phyloP scores from a whole-genome alignment of 1,284 basidiomycete species.

The Sphagnurus paluster region DNA sequence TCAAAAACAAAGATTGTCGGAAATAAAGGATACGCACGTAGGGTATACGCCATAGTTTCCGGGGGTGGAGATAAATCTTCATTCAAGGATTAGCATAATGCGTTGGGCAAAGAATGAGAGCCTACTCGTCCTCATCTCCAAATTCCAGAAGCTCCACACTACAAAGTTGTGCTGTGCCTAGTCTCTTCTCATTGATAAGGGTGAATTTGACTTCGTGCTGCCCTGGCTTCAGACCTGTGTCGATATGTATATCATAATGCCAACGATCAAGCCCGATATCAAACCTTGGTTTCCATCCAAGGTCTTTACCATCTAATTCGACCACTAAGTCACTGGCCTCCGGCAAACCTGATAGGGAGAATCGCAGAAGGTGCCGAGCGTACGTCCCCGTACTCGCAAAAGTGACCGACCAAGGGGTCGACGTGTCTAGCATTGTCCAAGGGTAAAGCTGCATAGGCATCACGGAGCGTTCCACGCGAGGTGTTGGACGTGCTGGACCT shows the following conservation, averaged over 20 bases:
- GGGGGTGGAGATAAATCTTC: conserved; percentile 60
- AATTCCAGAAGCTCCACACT: conserved; percentile 79
- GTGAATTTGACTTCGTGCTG: conserved; percentile 58
- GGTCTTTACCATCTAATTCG: conserved; percentile 58
- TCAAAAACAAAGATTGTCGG: background rate
- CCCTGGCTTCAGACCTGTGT: conserved; percentile 43
- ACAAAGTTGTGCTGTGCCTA: conserved; percentile 70
- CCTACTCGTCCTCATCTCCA: conserved; percentile 64
- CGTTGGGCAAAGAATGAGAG: conserved; percentile 3
- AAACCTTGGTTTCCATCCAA: conserved; percentile 56
- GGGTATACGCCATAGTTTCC: conserved; percentile 76
- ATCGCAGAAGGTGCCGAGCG: conserved; percentile 62
- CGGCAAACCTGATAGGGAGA: conserved; percentile 80
- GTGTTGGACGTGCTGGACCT: conserved; percentile 19
- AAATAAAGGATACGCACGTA: conserved; percentile 46
- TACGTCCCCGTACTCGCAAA: conserved; percentile 73
- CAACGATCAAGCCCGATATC: conserved; percentile 68
- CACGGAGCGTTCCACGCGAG: conserved; percentile 65
- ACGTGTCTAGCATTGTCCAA: conserved; percentile 70
- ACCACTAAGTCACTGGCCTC: conserved; percentile 54
- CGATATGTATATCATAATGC: conserved; percentile 63
- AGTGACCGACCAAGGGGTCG: conserved; percentile 52
- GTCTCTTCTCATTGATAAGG: conserved; percentile 49
- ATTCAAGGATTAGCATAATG: conserved; percentile 4
- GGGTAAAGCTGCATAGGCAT: conserved; percentile 80